phyloP scores from a whole-genome alignment of 768 basidiomycete species.

The Hericium coralloides region DNA sequence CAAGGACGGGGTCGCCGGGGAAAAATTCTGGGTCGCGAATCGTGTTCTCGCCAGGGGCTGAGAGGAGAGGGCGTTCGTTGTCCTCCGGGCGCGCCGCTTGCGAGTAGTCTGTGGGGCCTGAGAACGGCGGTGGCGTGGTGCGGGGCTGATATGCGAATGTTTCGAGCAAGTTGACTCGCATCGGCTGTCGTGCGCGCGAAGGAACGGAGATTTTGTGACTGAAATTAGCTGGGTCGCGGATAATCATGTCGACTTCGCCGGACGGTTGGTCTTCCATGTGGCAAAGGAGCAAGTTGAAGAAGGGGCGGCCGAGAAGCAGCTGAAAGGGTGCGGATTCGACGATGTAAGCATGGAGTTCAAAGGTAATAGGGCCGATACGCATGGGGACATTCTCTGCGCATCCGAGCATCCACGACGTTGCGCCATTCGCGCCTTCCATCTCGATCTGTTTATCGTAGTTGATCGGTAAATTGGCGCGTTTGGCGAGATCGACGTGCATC shows the following conservation, averaged over 20 bases:
- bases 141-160: too few species aligned
- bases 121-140: too few species aligned
- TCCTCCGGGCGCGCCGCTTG: too few species aligned
- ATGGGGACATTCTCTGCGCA: background rate
- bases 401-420: background rate
- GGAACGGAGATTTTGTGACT: too few species aligned
- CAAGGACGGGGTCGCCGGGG: constrained; percentile 20
- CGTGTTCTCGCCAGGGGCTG: background rate
- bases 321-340: background rate
- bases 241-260: background rate
- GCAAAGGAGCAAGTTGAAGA: background rate
- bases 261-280: background rate
- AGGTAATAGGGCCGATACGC: background rate
- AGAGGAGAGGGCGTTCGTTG: too few species aligned
- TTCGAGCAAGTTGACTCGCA: too few species aligned
- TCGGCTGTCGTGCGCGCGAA: too few species aligned
- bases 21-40: constrained; percentile 21
- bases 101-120: too few species aligned
- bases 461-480: background rate
- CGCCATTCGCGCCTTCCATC: background rate
- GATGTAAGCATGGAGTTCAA: background rate
- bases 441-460: background rate
- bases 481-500: background rate
- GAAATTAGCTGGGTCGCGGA: background rate
- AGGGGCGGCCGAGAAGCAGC: background rate